A percentile compares a stretch with the other conserved stretches of the same genome.
Conservation (phyloP, 495 filamentous ascomycete genomes). For the Astrothelium macrocarpum region DNA sequence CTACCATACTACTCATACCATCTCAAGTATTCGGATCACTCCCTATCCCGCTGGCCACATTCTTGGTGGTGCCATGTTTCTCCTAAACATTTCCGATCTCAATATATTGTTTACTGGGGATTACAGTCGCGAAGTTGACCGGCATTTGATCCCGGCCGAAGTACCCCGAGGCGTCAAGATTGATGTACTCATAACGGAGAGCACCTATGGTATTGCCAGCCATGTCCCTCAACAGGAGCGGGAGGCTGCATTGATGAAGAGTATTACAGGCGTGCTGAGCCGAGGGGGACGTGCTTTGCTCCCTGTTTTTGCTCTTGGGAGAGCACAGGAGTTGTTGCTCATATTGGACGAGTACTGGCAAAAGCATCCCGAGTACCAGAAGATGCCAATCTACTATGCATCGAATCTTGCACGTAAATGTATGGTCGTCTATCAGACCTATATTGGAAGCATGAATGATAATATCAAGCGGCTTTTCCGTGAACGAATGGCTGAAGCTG, state of each 20-base stretch:
- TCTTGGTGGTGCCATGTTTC: conserved; percentile 95
- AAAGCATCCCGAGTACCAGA: conserved; percentile 73
- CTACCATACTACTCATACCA: conserved; percentile 94
- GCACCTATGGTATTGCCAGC: conserved; percentile 87
- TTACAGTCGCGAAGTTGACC: conserved; percentile 87
- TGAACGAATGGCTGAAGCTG: conserved; percentile 77
- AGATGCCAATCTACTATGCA: conserved; percentile 92
- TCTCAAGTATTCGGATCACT: conserved; percentile 90
- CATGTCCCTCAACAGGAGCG: conserved; percentile 83
- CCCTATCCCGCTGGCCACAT: conserved; percentile 96
- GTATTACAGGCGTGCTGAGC: conserved; percentile 78
- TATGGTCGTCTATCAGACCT: conserved; percentile 98
- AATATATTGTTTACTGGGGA: conserved; percentile 97
- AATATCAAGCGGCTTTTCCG: conserved; percentile 54
- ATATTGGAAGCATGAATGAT: conserved; percentile 95
- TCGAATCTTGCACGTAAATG: conserved; percentile 88
- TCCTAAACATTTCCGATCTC: conserved; percentile 89
- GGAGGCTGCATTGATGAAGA: conserved; percentile 88
- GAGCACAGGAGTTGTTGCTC: conserved; percentile 85
- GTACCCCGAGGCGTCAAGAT: conserved; percentile 78
- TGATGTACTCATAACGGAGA: conserved; percentile 94
- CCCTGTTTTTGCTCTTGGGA: conserved; percentile 89
- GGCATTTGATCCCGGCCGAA: conserved; percentile 85
- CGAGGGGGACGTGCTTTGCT: conserved; percentile 86
- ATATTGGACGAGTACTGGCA: conserved; percentile 97